Evolutionary conservation across 1,139 yeast genomes (phyloP).

Genomic region (Protomyces arabidopsidicola): DNA sequence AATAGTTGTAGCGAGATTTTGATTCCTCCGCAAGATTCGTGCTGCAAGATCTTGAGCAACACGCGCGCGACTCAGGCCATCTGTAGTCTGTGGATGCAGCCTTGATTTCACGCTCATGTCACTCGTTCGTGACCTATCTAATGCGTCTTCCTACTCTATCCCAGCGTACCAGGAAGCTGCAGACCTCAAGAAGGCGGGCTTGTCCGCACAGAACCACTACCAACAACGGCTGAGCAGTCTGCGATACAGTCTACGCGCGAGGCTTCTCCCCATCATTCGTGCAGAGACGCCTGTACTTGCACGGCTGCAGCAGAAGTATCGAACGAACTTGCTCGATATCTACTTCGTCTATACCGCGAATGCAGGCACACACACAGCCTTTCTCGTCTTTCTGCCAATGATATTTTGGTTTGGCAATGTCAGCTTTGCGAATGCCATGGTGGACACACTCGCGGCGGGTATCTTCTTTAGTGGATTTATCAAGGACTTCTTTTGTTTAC

Average conservation of each 20-base stretch:
- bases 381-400: conserved; percentile 79
- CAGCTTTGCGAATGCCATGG: conserved; percentile 53
- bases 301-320: conserved; percentile 48
- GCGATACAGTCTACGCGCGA: conserved; percentile 56
- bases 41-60: no score
- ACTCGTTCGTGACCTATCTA: conserved; percentile 18
- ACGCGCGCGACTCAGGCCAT: no score
- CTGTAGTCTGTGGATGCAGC: no score
- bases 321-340: conserved; percentile 48
- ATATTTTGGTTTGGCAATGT: conserved; percentile 80
- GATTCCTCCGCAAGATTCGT: no score
- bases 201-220: conserved; percentile 32
- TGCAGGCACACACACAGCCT: conserved; percentile 88
- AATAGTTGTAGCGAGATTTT: no score
- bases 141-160: conserved; percentile 5
- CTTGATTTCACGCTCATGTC: conserved; percentile 1
- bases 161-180: conserved; percentile 21
- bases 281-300: conserved; percentile 62
- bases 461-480: conserved; percentile 71
- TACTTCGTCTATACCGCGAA: conserved; percentile 88
- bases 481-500: conserved; percentile 83
- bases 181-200: conserved; percentile 34
- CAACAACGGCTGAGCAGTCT: conserved; percentile 50
- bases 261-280: conserved; percentile 56
- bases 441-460: conserved; percentile 76